Evolutionary conservation across 495 filamentous ascomycete species (phyloP), one percentile per base, ranked within the genome.

Genomic region (Talaromyces liani): DNA sequence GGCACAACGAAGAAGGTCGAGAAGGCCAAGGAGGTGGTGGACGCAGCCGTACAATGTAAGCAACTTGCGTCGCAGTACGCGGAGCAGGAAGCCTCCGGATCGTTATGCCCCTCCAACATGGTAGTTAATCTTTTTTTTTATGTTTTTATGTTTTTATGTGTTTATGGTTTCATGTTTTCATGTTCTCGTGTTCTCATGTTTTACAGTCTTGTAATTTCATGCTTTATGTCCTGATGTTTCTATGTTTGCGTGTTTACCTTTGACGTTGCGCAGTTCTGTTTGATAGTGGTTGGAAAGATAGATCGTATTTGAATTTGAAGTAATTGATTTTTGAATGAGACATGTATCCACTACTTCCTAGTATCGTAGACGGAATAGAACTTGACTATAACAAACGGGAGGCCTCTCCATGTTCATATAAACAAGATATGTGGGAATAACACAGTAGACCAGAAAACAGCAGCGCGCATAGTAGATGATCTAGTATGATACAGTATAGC

Each of bases 241-340:
- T 9, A 54, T 53, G 10, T 8, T 51, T 51, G 6, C 0, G 9
- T 20, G 49, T 25, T 53, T 89, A 83, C 74, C 24, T 8, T 25
- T 22, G 18, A 53, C 36, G 3, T 41, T 41, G 9, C 3, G 36
- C 14, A 41, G 36, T 41, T 14, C 6, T 41, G 12, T 41, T 14
- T 41, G 14, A 41, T 41, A 4, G 14, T 4, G 33, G 8, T 16
- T 41, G n/a, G 36, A 1, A 41, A 16, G 12, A 41, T 16, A 41
- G 36, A 41, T 41, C 16, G 10, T 41, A 12, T 14, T 14, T 12
- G 36, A 41, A 16, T 16, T 41, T 6, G 4, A 41, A 41, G 14
- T 41, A 16, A 41, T 41, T 16, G 12, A 16, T 41, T 41, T 6
- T 16, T 16, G 12, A 14, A 16, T 3, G 36, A 41, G n/a, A n/a